Evolutionary conservation across 306 rosid species (phyloP), one percentile per base, ranked within the genome.

Genomic region (Cicer pinnatifidum): DNA sequence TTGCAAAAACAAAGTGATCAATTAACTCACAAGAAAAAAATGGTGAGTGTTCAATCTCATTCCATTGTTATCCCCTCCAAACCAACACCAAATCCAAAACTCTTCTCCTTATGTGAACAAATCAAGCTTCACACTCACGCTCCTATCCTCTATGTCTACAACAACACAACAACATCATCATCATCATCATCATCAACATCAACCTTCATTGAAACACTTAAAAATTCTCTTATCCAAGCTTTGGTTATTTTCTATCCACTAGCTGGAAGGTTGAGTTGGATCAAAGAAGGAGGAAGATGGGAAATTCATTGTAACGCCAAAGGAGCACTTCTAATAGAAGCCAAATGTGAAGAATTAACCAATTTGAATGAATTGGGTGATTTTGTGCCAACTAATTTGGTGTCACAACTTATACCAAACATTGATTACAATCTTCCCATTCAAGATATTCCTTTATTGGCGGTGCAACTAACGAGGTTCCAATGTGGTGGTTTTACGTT

Each of bases 61-160:
- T 2, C 40, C 64, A 75, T 69, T 1, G 33, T 83, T 0, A 15
- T 45, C 1, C 84, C 86, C 17, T 75, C 69, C 1, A 40, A 66
- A 7, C 40, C 79, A 5, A 80, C 82, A 11, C 84, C 82, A 0
- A 71, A 46, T 4, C 11, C 0, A 37, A 83, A 50, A 44, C 68
- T 72, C 9, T 80, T 1, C 33, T 83, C 84, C 6, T 12, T 65
- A 9, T 75, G 79, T 10, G 86, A 83, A 40, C 84, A 80, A 66
- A 76, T 80, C 69, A 83, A 83, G 79, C 86, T 83, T 64, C 84
- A 52, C 3, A 71, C 82, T 16, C 86, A 83, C 1, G 84, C 79
- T 4, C 79, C 84, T 17, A 63, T 73, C 0, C 81, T 84, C 8
- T 84, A 68, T 8, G 87, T 63, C 1, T 84, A 76, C 75, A 75